Conservation (phyloP, 2,329 filamentous ascomycete species). For the Graphiopsis chlorocephala region DNA sequence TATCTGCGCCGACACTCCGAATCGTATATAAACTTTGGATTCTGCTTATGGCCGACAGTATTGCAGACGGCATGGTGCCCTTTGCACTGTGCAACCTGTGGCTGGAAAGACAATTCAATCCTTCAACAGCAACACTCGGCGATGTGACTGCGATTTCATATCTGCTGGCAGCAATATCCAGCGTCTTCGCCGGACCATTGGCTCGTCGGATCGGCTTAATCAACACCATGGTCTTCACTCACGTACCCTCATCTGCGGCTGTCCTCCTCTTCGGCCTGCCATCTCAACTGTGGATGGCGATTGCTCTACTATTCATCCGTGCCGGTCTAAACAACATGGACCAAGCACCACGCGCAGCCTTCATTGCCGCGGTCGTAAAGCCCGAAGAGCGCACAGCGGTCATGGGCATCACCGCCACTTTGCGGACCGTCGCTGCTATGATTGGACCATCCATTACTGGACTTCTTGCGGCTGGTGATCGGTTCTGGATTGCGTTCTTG, state of each 20-base stretch:
- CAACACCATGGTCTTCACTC: slow-evolving; percentile 62
- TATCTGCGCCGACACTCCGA: slow-evolving; percentile 55
- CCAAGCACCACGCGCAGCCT: slow-evolving; percentile 63
- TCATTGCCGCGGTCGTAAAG: slow-evolving; percentile 65
- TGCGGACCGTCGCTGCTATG: slow-evolving; percentile 59
- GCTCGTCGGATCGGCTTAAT: slow-evolving; percentile 61
- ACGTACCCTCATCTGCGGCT: slow-evolving; percentile 59
- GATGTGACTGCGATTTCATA: slow-evolving; percentile 52
- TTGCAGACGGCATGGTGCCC: slow-evolving; percentile 64
- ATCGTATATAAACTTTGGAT: slow-evolving; percentile 62
- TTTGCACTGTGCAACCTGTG: slow-evolving; percentile 54
- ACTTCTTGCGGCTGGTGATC: slow-evolving; percentile 49
- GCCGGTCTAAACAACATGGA: slow-evolving; percentile 67
- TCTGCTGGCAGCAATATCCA: slow-evolving; percentile 42
- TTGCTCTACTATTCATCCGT: slow-evolving; percentile 57
- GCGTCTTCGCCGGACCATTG: slow-evolving; percentile 58
- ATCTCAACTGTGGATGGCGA: slow-evolving; percentile 49
- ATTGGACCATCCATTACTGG: slow-evolving; percentile 57
- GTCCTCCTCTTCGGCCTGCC: slow-evolving; percentile 61
- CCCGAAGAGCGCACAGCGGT: slow-evolving; percentile 65
- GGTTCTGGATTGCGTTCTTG: slow-evolving; percentile 63
- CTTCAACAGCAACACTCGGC: slow-evolving; percentile 53
- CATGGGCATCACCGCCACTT: slow-evolving; percentile 65
- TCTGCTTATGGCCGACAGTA: slow-evolving; percentile 66
- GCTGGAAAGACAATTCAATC: slow-evolving; percentile 54